Base-by-base conservation (phyloP, 352 stramenopile genomes). In the Globisporangium barbulae region DNA sequence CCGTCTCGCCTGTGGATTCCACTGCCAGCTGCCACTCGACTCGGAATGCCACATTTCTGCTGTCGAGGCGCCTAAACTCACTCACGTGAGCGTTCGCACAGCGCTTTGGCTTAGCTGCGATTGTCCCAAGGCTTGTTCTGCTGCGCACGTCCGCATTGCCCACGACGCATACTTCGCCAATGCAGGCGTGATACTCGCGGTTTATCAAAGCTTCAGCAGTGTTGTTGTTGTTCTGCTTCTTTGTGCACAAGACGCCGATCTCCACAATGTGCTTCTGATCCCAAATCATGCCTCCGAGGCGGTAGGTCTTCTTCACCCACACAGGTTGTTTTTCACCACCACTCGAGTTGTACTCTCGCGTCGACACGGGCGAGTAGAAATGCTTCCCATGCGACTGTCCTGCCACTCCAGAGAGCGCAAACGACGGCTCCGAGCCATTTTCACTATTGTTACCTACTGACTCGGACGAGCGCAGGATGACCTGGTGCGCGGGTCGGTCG, bases 221-320 rank as follows among this genome's bases (percentile, higher is more conserved):
- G 45, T 6, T 53, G 45, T 6, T 53, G 53, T 60, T 65, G 56
- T 68, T 28, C 57, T 60, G 45, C 22, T 72, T 76, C 53, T 70
- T 76, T 28, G 69, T 74, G 52, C 73, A 78, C 21, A 81, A 50
- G 13, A 81, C 41, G 7, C 73, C 73, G 21, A 81, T 69, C 31
- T 81, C 73, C 19, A 81, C 71, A 58, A 81, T 75, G 59, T 81
- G 73, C 42, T 78, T 78, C 31, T 73, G 62, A 28, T 78, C 71
- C 71, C 71, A 81, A n/a, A 78, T 45, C 54, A 78, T 73, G 2
- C 73, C 65, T 21, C 71, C 71, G 28, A 81, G 42, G 28, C 71
- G 64, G 55, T 78, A 78, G 12, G 65, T 76, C 63, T 81, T 81
- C 39, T 76, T 76, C 41, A 69, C 67, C 73, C 73, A 81, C 48